Base-by-base conservation (phyloP, 2,329 filamentous ascomycete species). In the Alternaria conjuncta region DNA sequence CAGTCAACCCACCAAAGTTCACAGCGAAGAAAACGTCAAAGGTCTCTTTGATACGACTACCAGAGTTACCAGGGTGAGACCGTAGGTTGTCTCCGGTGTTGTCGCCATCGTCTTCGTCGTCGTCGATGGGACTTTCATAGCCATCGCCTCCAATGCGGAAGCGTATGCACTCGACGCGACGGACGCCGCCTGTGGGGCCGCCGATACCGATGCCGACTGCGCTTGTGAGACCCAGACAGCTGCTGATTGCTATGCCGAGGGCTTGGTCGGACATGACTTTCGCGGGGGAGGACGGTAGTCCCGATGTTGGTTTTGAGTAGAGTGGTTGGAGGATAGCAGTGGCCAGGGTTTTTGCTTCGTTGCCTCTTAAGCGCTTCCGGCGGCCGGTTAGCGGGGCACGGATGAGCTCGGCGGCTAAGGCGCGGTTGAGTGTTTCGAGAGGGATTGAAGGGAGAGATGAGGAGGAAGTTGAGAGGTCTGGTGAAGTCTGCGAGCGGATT, bases 331-430 rank as follows among this genome's bases (percentile, higher is more conserved):
- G 72, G n/a, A 85, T 78, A 1, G 81, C 74, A 11, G 81, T 79
- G 4, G 84, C 83, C 9, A 85, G 78, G 5, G 77, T 76, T 60
- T 83, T 84, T 2, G 83, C 83, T 75, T 85, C 83, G 20, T 81
- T 80, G 45, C 83, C 80, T 21, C 78, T 77, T 7, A 85, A 72
- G 13, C 82, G 78, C 61, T 79, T 81, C 28, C 73, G 68, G 0
- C 82, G 78, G 11, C 82, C 82, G 5, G 72, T 70, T 0, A 85
- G 69, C 4, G 80, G 79, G 7, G 83, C 83, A 20, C 82, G 82
- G 21, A 85, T 80, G 4, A 85, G 76, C 61, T 85, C 83, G 41
- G 80, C 80, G 6, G 82, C 80, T 12, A 85, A 73, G 3, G 80
- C 79, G 21, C 84, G 80, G 60, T 84, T 83, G 10, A 85, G 70